Evolutionary conservation across 805 yeast genomes (phyloP), one percentile per base, ranked within the genome.

Genomic region (Crinitomyces ghanaensis): DNA sequence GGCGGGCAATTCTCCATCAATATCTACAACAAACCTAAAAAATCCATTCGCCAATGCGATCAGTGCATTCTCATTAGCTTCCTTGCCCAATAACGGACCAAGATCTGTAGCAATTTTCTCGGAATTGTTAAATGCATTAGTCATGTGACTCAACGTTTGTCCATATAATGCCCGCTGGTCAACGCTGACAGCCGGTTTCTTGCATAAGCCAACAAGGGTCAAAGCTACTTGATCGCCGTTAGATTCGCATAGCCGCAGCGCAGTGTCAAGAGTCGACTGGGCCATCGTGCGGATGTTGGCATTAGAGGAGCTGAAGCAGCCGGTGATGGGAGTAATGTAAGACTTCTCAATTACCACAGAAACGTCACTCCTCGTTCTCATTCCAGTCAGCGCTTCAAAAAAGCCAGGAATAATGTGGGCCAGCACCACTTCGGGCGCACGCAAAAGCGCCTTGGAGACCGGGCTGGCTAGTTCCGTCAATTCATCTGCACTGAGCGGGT

Each of bases 381-480:
- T 41, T 1, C 49, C 35, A 3, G 61, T 35, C 33, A 64, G 19
- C 5, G 56, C 39, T 2, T 26, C 24, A 18, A 77, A 60, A 6
- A 84, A 48, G 7, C 65, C 61, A 3, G 74, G 69, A 2, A 79
- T 51, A n/a, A 77, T 50, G 13, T 48, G 43, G n/a, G 65, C 66
- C 36, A 83, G 69, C 0, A 82, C 70, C 24, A 62, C 54, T 48
- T 84, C 95, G 0, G 95, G 77, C 2, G 93, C 72, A 53, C 95
- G 70, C 42, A 86, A 61, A 31, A 78, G 63, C 1, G 86, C 70
- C 50, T 79, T 83, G 46, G 81, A 86, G 31, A 86, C 46, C 13
- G 69, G 65, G 2, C 93, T 83, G 5, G 73, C 54, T 12, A 79
- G 46, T 5, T 42, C 33, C 2, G 54, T 40, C 14, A 49, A 52